Percentiles rank a stretch among this genome's conserved stretches.
Evolutionary conservation across 768 basidiomycete genomes (phyloP).

Genomic region (Lentinus tigrinus): DNA sequence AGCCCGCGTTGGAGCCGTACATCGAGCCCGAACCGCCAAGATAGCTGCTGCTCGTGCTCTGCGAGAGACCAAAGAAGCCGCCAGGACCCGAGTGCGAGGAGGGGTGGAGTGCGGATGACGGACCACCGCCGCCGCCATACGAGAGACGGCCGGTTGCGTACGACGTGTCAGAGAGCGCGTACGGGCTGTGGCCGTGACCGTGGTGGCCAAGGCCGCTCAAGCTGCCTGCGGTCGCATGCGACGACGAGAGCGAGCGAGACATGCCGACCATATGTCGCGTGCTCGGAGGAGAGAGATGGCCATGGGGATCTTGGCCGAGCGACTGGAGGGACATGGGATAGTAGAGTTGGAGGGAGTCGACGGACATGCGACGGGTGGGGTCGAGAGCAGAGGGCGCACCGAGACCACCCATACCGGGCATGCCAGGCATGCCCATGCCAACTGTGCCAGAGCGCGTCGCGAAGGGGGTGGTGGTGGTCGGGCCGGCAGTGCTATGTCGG

Average conservation of each 20-base stretch:
- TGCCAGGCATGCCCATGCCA: slow-evolving; percentile 23
- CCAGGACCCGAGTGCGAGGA: slow-evolving; percentile 9
- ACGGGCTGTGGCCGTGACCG: slow-evolving; percentile 22
- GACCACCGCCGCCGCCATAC: slow-evolving; percentile 14
- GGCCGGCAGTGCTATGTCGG: slow-evolving; percentile 70
- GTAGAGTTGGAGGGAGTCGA: slow-evolving; percentile 73
- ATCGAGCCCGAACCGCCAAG: slow-evolving; percentile 17
- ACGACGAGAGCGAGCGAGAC: slow-evolving; percentile 24
- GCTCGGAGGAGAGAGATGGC: slow-evolving; percentile 14
- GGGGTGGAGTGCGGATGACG: slow-evolving; percentile 20
- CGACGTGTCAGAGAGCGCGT: slow-evolving; percentile 17
- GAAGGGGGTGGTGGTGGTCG: slow-evolving; percentile 77
- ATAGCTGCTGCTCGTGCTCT: slow-evolving; percentile 13
- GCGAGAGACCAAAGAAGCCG: slow-evolving; percentile 22
- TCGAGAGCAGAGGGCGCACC: slow-evolving; percentile 32
- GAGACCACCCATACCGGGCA: slow-evolving; percentile 30
- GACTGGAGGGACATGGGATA: slow-evolving; percentile 79
- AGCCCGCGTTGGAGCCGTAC: slow-evolving; percentile 13
- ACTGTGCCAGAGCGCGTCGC: slow-evolving; percentile 37
- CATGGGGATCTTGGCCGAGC: slow-evolving; percentile 19
- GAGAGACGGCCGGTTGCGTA: slow-evolving; percentile 16
- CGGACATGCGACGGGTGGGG: slow-evolving; percentile 55
- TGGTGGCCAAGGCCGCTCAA: slow-evolving; percentile 15
- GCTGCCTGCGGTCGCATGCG: slow-evolving; percentile 25
- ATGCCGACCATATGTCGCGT: slow-evolving; percentile 31